phyloP scores from a whole-genome alignment of 176 grass and related monocot genomes.

The Aegilops sharonensis region DNA sequence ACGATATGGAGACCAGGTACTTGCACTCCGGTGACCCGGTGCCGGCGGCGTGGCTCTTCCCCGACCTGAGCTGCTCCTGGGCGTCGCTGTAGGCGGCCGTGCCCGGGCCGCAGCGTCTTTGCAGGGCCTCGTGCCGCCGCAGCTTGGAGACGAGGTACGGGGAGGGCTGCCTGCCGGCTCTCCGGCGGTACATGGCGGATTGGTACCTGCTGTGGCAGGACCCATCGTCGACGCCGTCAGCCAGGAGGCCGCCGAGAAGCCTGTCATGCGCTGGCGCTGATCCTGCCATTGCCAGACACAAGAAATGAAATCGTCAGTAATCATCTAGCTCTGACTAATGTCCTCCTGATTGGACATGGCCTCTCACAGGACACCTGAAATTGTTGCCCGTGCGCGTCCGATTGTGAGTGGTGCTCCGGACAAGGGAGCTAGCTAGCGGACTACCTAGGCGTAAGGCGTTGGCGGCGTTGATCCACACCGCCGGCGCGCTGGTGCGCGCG shows the following conservation, averaged over 20 bases:
- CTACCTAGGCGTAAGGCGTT: conserved; percentile 2
- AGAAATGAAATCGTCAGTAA: background rate
- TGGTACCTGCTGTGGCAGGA: conserved; percentile 62
- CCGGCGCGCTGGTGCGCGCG: background rate
- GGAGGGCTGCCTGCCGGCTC: conserved; percentile 24
- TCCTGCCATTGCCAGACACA: conserved; percentile 11
- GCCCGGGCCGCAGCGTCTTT: conserved; percentile 51
- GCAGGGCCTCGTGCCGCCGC: conserved; percentile 48
- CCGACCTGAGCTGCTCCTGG: conserved; percentile 37
- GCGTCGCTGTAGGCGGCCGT: conserved; percentile 45
- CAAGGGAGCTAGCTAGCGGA: background rate
- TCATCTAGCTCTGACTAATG: background rate
- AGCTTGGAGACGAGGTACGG: conserved; percentile 45
- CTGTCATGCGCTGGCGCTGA: conserved; percentile 20
- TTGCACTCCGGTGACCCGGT: conserved; percentile 36
- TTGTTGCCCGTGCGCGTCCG: background rate
- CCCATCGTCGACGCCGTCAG: conserved; percentile 26
- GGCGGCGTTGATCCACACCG: conserved; percentile 22
- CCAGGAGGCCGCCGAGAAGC: conserved; percentile 53
- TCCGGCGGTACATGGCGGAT: conserved; percentile 44
- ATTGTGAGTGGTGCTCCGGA: background rate
- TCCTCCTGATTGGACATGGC: background rate
- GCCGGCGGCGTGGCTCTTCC: background rate
- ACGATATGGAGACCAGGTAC: conserved; percentile 54
- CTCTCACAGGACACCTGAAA: background rate